Evolutionary conservation across 352 stramenopile species (phyloP), one percentile per base, ranked within the genome.

Genomic region (Phytopythium ostracodes): DNA sequence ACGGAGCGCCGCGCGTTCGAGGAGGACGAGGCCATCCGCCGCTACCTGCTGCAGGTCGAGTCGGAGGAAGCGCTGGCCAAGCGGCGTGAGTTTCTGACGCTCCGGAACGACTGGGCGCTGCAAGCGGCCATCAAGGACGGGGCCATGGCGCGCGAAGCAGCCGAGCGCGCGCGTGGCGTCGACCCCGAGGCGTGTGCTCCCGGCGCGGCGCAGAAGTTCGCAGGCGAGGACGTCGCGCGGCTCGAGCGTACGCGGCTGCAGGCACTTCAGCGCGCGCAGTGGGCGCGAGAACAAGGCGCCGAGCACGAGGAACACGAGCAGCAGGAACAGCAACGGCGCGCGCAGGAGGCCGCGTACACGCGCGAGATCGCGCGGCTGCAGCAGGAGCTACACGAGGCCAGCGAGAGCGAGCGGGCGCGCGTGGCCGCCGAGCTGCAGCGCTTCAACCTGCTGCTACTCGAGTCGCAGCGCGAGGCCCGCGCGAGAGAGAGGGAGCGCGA

Each of bases 21-120:
- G 6, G 81, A 91, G 61, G 73, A 79, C 52, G 76, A 80, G 47
- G 68, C 71, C n/a, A 91, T 93, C 31, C 75, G 81, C 27, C 77
- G 79, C 18, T 91, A 91, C 64, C 56, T 93, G 72, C 65, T 90
- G n/a, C 81, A 91, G 44, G 70, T 93, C 49, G 84, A 92, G 63
- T 87, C 81, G 0, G 77, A 92, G 40, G 79, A 91, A 27, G 79
- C 77, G 22, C 61, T 84, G 11, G 79, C 75, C 15, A 81, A 78
- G 60, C 79, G 79, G 27, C 73, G 83, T 24, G 81, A 93, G 63
- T 27, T 87, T 31, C 50, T 88, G 29, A 89, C 79, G 33, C 69
- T 93, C 38, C 74, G 76, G 18, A 88, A 86, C 53, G 79, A 91
- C 69, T 92, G 84, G 81, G 56, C 72, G 10, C 54, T 68, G 20